Base-by-base conservation (phyloP, 2,329 filamentous ascomycete genomes). In the Septoria petroselini region DNA sequence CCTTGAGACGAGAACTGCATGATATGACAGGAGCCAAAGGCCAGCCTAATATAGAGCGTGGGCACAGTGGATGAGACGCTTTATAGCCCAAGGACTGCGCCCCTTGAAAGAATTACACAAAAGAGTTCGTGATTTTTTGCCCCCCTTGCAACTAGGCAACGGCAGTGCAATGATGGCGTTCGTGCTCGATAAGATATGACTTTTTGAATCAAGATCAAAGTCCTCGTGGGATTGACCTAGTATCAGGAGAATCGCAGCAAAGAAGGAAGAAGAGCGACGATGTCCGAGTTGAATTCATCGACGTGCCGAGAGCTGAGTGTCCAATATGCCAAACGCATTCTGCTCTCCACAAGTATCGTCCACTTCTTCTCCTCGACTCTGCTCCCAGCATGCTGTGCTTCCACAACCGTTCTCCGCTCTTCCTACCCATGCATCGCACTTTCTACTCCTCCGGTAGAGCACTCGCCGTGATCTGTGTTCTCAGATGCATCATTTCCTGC, bases 251-350 rank as follows among this genome's bases (percentile, higher is more conserved):
- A n/a, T n/a, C n/a, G n/a, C n/a, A n/a, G n/a, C n/a, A n/a, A n/a
- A n/a, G n/a, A n/a, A n/a, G n/a, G n/a, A n/a, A n/a, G n/a, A n/a
- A n/a, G n/a, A n/a, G 23, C 5, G 5, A 27, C 9, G 23, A 9
- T 27, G 5, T 27, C 5, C 9, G 23, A 27, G 23, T 9, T 5
- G 5, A 5, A 5, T 33, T 15, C 11, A 33, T 23, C 30, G 23
- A 34, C 30, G 29, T 18, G 23, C 41, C 30, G 19, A 27, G 25
- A 44, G 41, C 41, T 34, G 14, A 19, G 30, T 19, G 21, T 44
- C 41, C 29, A 34, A 35, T 34, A 35, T 21, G 0, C 18, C 30
- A 17, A 33, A 44, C 3, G 17, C 15, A 14, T 4, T 5, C 23
- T 35, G 11, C 3, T 34, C 18, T 1, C 7, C 18, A 35, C 17